Evolutionary conservation across 805 yeast genomes (phyloP), one percentile per base, ranked within the genome.

Genomic region (Peterozyma toletana): DNA sequence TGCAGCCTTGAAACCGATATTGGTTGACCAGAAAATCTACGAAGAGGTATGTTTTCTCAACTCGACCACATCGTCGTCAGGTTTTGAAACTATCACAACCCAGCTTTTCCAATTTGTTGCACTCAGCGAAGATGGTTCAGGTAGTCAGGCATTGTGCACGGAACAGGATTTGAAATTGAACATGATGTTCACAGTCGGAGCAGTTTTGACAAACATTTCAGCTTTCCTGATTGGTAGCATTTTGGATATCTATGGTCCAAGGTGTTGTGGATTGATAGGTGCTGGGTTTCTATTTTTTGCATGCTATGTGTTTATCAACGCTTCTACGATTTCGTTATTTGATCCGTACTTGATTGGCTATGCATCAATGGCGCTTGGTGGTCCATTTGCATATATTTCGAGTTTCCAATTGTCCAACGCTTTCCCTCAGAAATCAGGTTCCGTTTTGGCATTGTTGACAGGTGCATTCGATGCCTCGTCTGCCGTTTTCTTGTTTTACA

Each of bases 401-500:
- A 69, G 75, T 6, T 76, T 76, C 60, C 81, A 76, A 56, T 64
- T 76, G 45, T 74, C 80, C 18, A 76, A 76, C 52, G 66, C 80
- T 3, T 76, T 76, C 57, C 82, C 82, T 2, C 62, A 66, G 40
- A 67, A 67, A 41, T 70, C 77, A 15, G 82, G 82, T 7, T 58
- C 73, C 11, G 65, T 76, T 16, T 62, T 76, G 51, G 80, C 80
- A 17, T 59, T 76, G 37, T 55, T 76, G 44, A 75, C 80, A 1
- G 81, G 82, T 14, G 80, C 82, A 0, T 76, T 76, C 48, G 82
- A 76, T 57, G 73, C 81, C 9, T 74, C 80, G 2, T 71, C 77
- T 9, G 80, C 80, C 1, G 68, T 76, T 14, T 76, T 76, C 53
- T 61, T 76, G 53, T 39, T 73, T 39, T 76, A 75, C 60, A 68